Conservation (phyloP, 768 basidiomycete genomes). For the Tubosaeta sp. region DNA sequence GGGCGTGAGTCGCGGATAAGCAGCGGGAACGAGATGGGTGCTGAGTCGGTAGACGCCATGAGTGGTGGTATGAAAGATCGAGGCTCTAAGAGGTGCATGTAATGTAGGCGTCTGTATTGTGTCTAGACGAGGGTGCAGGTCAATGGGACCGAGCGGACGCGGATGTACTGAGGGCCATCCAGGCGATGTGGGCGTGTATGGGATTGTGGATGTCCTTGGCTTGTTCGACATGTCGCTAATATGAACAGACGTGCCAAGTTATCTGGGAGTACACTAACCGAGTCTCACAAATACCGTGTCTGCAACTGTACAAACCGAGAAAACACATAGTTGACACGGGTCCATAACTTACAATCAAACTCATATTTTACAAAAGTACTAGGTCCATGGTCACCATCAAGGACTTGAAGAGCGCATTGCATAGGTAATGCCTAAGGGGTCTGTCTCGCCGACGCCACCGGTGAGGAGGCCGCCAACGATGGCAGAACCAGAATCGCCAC, state of each 20-base stretch:
- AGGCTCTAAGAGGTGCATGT: conserved; percentile 16
- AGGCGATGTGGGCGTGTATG: conserved; percentile 13
- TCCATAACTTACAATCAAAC: too few species aligned
- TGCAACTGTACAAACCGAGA: too few species aligned
- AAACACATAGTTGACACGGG: too few species aligned
- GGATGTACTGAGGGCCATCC: conserved; percentile 20
- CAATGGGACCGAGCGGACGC: conserved; percentile 14
- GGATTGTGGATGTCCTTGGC: conserved; percentile 14
- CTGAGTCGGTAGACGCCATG: conserved; percentile 22
- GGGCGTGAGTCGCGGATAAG: conserved; percentile 24
- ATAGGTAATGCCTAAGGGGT: neutral
- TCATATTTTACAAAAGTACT: too few species aligned
- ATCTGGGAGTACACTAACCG: too few species aligned
- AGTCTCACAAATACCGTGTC: too few species aligned
- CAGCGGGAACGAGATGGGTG: conserved; percentile 29
- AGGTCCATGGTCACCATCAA: too few species aligned
- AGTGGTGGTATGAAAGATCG: conserved; percentile 16
- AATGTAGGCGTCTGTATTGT: conserved; percentile 8
- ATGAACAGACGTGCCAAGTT: too few species aligned
- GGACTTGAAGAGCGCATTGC: too few species aligned
- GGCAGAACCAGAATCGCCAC: neutral
- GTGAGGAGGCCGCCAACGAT: neutral
- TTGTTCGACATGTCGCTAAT: neutral
- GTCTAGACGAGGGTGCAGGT: conserved; percentile 9
- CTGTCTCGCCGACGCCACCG: neutral